Percentiles rank a stretch among this genome's conserved stretches.
These are phyloP conservation scores for Spizellomyces sp. DNA, from an alignment of 192 early-diverging fungal species.

Conservation along the genomic window DNA sequence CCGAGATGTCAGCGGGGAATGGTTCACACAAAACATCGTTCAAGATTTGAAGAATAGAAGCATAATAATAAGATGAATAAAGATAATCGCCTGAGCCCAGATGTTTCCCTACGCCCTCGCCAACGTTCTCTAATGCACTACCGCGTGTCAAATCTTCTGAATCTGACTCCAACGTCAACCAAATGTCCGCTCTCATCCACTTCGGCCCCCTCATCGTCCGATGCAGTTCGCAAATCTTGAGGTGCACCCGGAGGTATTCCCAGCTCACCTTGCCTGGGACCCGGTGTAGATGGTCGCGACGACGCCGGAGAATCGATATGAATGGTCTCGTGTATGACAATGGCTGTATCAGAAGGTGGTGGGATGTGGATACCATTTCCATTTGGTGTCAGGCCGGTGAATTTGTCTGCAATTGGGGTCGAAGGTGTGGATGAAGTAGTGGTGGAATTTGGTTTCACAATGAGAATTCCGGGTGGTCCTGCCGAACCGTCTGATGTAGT, in stretches of 20 bases:
- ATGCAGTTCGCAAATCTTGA: background rate
- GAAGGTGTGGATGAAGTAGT: background rate
- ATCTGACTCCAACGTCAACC: conserved; percentile 9
- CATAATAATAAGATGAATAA: no score
- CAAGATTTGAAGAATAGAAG: no score
- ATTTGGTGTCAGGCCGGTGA: background rate
- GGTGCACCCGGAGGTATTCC: conserved; percentile 5
- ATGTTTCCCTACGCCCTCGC: no score
- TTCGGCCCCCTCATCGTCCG: background rate
- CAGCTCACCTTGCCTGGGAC: background rate
- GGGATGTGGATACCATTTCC: background rate
- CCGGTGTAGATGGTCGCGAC: background rate
- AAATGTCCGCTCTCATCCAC: background rate
- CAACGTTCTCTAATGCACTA: background rate
- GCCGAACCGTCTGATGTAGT: no score
- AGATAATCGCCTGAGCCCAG: no score
- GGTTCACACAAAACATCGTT: no score
- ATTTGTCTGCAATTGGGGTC: conserved; percentile 1
- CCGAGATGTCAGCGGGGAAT: no score
- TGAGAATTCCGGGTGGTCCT: background rate
- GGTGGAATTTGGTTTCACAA: conserved; percentile 1
- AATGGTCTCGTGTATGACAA: background rate
- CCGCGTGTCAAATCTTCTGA: conserved; percentile 9
- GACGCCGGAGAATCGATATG: background rate
- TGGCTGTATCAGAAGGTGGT: background rate